Evolutionary conservation across 805 yeast genomes (phyloP).

Genomic region (Cephaloascus fragrans): DNA sequence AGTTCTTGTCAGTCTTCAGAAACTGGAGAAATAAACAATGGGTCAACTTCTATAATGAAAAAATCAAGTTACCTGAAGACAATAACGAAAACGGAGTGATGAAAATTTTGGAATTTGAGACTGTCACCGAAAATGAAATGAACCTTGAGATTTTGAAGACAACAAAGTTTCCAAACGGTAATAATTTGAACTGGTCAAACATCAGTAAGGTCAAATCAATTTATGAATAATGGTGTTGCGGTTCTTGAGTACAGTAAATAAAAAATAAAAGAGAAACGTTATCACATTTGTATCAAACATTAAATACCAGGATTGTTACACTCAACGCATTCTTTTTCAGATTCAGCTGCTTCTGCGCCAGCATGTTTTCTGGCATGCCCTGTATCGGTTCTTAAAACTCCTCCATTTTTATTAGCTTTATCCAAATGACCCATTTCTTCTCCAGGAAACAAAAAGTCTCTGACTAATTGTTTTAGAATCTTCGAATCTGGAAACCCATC

Average conservation of each 20-base stretch:
- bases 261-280: no score
- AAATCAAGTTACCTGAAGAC: background rate
- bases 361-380: no score
- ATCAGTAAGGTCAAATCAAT: background rate
- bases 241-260: no score
- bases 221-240: no score
- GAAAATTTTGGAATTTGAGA: background rate
- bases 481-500: constrained; percentile 89
- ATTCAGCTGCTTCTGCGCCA: background rate
- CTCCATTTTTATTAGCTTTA: constrained; percentile 1
- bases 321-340: background rate
- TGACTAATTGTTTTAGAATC: constrained; percentile 55
- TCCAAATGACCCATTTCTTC: constrained; percentile 60
- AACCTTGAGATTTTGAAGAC: background rate
- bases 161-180: background rate
- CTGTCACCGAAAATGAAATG: background rate
- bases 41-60: constrained; percentile 29
- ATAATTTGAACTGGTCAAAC: background rate
- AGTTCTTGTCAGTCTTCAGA: constrained; percentile 10
- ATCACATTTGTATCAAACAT: no score
- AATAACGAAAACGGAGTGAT: background rate
- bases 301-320: no score
- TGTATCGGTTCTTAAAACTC: no score
- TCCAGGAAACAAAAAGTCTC: constrained; percentile 49
- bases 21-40: constrained; percentile 34